A percentile compares a stretch with the other conserved stretches of the same genome.
Conservation (phyloP, 495 filamentous ascomycete species). For the Penicillium crystallinum region DNA sequence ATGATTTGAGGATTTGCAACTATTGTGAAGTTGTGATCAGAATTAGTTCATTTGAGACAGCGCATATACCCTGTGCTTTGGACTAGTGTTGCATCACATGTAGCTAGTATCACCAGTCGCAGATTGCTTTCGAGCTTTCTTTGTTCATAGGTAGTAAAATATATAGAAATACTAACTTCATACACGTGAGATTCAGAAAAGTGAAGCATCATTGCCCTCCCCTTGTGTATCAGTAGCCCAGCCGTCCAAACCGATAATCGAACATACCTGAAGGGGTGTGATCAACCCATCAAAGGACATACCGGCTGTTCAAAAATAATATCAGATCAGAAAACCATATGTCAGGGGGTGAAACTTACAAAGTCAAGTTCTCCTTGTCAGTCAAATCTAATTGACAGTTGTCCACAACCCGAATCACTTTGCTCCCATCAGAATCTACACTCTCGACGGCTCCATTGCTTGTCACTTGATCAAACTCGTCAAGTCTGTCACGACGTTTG, state of each 20-base stretch:
- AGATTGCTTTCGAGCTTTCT: neutral
- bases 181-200: too few species aligned
- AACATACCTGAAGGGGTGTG: neutral
- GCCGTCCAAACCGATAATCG: neutral
- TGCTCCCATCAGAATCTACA: conserved; percentile 25
- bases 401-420: conserved; percentile 28
- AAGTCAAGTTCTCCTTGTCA: conserved; percentile 37
- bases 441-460: conserved; percentile 31
- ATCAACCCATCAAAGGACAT: neutral
- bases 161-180: too few species aligned
- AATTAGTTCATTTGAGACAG: neutral
- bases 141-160: neutral
- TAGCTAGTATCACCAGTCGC: neutral
- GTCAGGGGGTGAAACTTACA: conserved; percentile 22
- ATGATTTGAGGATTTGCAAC: neutral
- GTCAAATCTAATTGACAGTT: conserved; percentile 38
- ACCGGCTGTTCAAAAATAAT: neutral
- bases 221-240: too few species aligned
- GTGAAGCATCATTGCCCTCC: too few species aligned
- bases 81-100: neutral
- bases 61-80: neutral
- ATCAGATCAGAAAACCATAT: neutral
- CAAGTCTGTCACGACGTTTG: conserved; percentile 28
- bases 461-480: conserved; percentile 13
- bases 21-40: neutral